Evolutionary conservation across 129 eudicot species (phyloP).

Genomic region (Glebionis coronaria): DNA sequence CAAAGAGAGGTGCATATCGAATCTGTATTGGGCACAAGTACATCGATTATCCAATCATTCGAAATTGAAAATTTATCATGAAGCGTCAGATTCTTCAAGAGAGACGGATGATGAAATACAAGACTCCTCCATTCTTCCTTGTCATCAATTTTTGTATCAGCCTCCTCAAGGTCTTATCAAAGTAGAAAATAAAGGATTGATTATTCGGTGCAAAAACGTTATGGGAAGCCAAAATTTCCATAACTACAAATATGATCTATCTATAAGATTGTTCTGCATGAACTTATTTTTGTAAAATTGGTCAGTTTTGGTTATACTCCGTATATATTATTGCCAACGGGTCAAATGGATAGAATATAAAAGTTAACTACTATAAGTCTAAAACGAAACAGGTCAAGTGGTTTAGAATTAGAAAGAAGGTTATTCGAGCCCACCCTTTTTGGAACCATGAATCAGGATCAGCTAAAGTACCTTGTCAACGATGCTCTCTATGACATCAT

Average conservation of each 20-base stretch:
- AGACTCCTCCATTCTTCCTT: slow-evolving; percentile 98
- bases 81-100: too few relatives aligned
- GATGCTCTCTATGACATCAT: slow-evolving; percentile 74
- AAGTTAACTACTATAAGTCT: too few relatives aligned
- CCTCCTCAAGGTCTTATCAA: slow-evolving; percentile 97
- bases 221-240: not conserved
- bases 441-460: slow-evolving; percentile 1
- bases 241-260: not conserved
- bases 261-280: not conserved
- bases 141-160: slow-evolving; percentile 93
- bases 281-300: not conserved
- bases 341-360: too few relatives aligned
- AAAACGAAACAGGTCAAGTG: too few relatives aligned
- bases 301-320: not conserved
- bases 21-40: too few relatives aligned
- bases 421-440: too few relatives aligned
- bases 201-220: not conserved
- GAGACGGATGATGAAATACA: slow-evolving; percentile 20
- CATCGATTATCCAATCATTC: too few relatives aligned
- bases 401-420: too few relatives aligned
- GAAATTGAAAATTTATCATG: too few relatives aligned
- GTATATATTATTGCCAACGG: not conserved
- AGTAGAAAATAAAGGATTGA: not conserved
- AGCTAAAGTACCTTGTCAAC: slow-evolving; percentile 37
- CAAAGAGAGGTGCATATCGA: too few relatives aligned